Conservation (phyloP, 495 filamentous ascomycete genomes). For the Friedmanniomyces simplex region DNA sequence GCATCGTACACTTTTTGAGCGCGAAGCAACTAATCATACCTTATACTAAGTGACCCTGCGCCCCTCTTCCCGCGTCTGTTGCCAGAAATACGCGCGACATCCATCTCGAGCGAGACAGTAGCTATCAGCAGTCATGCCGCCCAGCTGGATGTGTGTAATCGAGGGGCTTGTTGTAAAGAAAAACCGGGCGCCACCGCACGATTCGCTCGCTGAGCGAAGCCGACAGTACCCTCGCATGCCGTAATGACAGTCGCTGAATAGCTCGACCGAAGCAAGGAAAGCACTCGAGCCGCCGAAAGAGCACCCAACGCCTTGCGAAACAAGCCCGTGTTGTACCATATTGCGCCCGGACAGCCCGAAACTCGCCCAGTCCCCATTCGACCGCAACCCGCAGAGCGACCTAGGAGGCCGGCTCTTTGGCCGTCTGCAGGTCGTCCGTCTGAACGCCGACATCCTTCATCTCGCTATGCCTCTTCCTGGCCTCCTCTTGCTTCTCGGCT, state of each 20-base stretch:
- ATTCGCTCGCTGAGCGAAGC: background rate
- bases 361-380: background rate
- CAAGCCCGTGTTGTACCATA: background rate
- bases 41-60: background rate
- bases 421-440: slow-evolving; percentile 10
- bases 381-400: background rate
- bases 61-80: background rate
- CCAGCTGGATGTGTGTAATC: background rate
- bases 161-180: background rate
- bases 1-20: background rate
- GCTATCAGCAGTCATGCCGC: background rate
- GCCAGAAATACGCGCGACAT: too few relatives aligned
- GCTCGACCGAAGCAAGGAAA: background rate
- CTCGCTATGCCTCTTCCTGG: background rate
- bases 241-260: slow-evolving; percentile 14
- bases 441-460: slow-evolving; percentile 20
- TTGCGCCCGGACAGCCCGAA: background rate
- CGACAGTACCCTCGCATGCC: background rate
- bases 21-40: background rate
- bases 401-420: slow-evolving; percentile 11
- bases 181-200: background rate
- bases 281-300: background rate
- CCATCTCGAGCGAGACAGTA: background rate
- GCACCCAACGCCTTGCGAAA: slow-evolving; percentile 8
- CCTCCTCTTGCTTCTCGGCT: slow-evolving; percentile 12